A percentile compares a stretch with the other conserved stretches of the same genome.
Evolutionary conservation across 768 basidiomycete species (phyloP).

Genomic region (Tulasnella calospora): DNA sequence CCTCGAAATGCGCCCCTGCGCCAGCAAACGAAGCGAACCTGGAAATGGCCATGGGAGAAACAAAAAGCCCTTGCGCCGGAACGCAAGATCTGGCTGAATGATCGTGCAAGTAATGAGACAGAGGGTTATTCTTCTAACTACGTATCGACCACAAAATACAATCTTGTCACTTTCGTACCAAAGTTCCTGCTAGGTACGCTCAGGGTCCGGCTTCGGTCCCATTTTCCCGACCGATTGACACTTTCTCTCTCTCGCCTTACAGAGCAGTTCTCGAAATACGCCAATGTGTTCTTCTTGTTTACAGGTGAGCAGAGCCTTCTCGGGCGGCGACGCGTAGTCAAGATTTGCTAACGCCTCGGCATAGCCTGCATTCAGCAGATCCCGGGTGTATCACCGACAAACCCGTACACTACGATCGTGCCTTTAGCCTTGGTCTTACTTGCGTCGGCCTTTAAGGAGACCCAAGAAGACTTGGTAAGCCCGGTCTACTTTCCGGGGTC

Average conservation of each 20-base stretch:
- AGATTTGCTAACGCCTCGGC: background rate
- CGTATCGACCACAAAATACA: slow-evolving; percentile 94
- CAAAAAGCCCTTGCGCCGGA: slow-evolving; percentile 62
- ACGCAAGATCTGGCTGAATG: slow-evolving; percentile 78
- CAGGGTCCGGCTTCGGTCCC: background rate
- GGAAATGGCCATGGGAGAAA: slow-evolving; percentile 85
- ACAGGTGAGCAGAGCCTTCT: slow-evolving; percentile 43
- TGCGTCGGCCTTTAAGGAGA: slow-evolving; percentile 92
- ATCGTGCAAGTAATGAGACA: slow-evolving; percentile 54
- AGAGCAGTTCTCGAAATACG: slow-evolving; percentile 99
- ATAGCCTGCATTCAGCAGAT: slow-evolving; percentile 91
- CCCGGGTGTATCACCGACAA: slow-evolving; percentile 94
- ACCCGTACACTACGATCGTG: slow-evolving; percentile 88
- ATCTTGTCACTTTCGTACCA: slow-evolving; percentile 75
- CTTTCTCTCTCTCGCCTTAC: slow-evolving; percentile 22
- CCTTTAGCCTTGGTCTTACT: slow-evolving; percentile 84
- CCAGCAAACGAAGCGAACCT: slow-evolving; percentile 40
- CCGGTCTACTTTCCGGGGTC: background rate
- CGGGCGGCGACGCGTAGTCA: slow-evolving; percentile 1
- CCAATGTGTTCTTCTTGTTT: slow-evolving; percentile 97
- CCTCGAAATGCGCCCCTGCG: slow-evolving; percentile 30
- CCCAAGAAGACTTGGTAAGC: slow-evolving; percentile 87
- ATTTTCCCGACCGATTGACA: background rate
- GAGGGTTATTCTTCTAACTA: slow-evolving; percentile 71
- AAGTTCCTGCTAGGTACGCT: slow-evolving; percentile 87